A percentile compares a stretch with the other conserved stretches of the same genome.
These are phyloP conservation scores for Castanea mollissima DNA, from an alignment of 306 rosid species.

Conservation along the genomic window DNA sequence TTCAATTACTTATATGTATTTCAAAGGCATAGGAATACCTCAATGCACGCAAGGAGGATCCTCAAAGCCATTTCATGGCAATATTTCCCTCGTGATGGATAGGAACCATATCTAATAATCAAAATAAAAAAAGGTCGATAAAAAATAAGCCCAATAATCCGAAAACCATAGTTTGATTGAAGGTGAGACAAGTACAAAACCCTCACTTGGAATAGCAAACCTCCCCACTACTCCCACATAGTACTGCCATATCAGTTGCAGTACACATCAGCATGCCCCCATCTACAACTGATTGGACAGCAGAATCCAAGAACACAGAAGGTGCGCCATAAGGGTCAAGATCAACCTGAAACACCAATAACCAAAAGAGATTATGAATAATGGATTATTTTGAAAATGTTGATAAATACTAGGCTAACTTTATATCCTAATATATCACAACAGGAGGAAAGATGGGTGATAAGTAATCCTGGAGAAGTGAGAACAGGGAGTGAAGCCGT, in stretches of 20 bases:
- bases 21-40: slow-evolving; percentile 50
- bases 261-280: slow-evolving; percentile 99
- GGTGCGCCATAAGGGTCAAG: slow-evolving; percentile 99
- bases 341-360: slow-evolving; percentile 73
- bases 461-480: not conserved
- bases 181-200: slow-evolving; percentile 24
- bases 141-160: slow-evolving; percentile 16
- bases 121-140: slow-evolving; percentile 20
- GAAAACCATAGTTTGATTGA: slow-evolving; percentile 15
- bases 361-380: slow-evolving; percentile 7
- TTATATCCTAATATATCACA: not conserved
- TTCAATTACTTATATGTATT: not conserved
- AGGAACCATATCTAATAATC: slow-evolving; percentile 79
- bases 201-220: slow-evolving; percentile 98
- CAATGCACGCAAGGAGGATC: slow-evolving; percentile 90
- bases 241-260: slow-evolving; percentile 98
- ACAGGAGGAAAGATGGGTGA: not conserved
- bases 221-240: slow-evolving; percentile 98
- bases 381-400: slow-evolving; percentile 4
- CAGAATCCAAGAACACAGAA: slow-evolving; percentile 93
- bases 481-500: not conserved
- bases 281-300: slow-evolving; percentile 91
- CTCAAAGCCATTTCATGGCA: slow-evolving; percentile 99
- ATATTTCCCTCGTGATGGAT: slow-evolving; percentile 89
- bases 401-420: not conserved